Evolutionary conservation across 2,329 filamentous ascomycete species (phyloP), one percentile per base, ranked within the genome.

Genomic region (Chlorencoelia australis): DNA sequence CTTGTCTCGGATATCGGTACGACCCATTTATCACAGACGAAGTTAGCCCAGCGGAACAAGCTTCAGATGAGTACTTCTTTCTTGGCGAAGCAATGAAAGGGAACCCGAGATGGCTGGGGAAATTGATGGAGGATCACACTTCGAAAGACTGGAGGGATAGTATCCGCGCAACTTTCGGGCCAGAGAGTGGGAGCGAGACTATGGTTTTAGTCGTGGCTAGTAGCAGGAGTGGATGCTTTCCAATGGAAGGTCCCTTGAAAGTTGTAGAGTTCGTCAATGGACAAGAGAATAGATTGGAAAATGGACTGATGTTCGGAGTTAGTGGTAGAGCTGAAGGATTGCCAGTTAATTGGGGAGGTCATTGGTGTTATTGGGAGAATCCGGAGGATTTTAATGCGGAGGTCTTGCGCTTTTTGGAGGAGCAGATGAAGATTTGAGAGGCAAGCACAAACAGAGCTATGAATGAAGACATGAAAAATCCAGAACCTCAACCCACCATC

Each of bases 301-400:
- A 18, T 10, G 26, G 4, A 17, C 13, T 4, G 30, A 24, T 21
- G 19, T 4, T 10, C 7, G 11, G 9, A 2, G 15, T 2, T 14
- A 7, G 6, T 38, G 21, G 11, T 4, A 46, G 22, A 25, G 51
- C 50, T n/a, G 41, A 24, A 9, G 53, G 53, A 2, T 35, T 48
- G 9, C 45, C 48, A 7, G 52, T 52, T 9, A 38, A 46, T 26
- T 56, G 53, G 48, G 54, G 54, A 19, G 54, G 54, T 1, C 54
- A 57, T 46, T 57, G 54, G 54, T 51, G 52, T 34, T 57, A 56
- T 35, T 57, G 52, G 50, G 54, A 56, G 39, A 39, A 52, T 37
- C 45, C 48, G 10, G 42, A 39, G 37, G 46, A 29, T 30, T 56
- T 56, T 37, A 41, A 50, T 31, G 35, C 37, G 15, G 25, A 56